Percentiles rank a stretch among this genome's conserved stretches.
Evolutionary conservation across 306 rosid species (phyloP).

Genomic region (Trichosanthes cucumerina): DNA sequence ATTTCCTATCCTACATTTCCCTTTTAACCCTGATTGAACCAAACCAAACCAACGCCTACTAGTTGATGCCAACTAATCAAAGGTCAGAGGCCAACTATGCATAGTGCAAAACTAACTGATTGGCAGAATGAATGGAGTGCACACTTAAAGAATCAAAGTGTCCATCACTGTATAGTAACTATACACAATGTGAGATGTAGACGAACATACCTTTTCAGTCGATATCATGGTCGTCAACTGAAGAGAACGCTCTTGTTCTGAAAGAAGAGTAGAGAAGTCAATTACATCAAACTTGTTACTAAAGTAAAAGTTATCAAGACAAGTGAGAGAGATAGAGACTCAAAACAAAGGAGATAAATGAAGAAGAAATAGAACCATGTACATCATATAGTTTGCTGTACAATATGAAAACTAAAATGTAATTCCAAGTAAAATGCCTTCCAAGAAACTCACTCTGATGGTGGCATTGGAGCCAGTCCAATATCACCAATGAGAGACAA

Average conservation of each 20-base stretch:
- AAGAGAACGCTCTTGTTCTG: conserved; percentile 41
- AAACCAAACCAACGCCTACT: not conserved
- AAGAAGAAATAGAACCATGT: not conserved
- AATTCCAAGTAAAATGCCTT: not conserved
- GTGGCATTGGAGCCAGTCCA: not conserved
- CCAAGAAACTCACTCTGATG: not conserved
- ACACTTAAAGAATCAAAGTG: not conserved
- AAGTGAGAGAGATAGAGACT: not conserved
- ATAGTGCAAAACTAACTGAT: not conserved
- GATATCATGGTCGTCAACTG: conserved; percentile 32
- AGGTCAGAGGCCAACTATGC: not conserved
- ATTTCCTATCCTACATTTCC: not conserved
- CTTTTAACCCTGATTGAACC: not conserved
- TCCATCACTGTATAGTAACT: not conserved
- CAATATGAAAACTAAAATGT: not conserved
- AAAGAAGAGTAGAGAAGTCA: conserved; percentile 14
- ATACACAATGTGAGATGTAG: not conserved
- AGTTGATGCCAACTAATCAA: not conserved
- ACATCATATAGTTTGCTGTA: not conserved
- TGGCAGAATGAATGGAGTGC: not conserved
- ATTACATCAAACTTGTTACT: not conserved
- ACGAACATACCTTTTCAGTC: conserved; percentile 47
- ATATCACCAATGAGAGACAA: not conserved
- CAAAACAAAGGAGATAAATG: not conserved
- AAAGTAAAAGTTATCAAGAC: not conserved